These are phyloP conservation scores for Anthracocystis panici-leucophaei DNA, from an alignment of 1,284 basidiomycete genomes.

Conservation along the genomic window DNA sequence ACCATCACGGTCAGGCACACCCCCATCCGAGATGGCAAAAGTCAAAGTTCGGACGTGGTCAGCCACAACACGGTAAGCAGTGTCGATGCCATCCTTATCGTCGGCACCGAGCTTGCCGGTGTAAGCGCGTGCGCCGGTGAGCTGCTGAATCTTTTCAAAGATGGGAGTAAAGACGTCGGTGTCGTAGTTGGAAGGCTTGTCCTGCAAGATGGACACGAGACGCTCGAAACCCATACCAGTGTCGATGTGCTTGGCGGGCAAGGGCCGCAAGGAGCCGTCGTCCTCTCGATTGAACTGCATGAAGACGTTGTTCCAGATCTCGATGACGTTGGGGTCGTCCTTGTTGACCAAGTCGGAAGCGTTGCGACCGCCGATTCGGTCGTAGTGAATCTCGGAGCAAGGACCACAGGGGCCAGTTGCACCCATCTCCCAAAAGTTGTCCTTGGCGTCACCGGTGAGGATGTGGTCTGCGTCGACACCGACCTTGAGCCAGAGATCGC, in stretches of 20 bases:
- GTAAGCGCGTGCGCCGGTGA: constrained; percentile 89
- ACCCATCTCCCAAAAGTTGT: constrained; percentile 99
- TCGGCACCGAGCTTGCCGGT: constrained; percentile 91
- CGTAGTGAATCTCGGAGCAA: constrained; percentile 96
- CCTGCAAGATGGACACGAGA: constrained; percentile 91
- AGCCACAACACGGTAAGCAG: constrained; percentile 95
- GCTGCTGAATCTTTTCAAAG: constrained; percentile 86
- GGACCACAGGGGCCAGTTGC: constrained; percentile 97
- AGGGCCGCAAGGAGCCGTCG: constrained; percentile 81
- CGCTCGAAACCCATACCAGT: constrained; percentile 99
- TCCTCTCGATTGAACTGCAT: constrained; percentile 98
- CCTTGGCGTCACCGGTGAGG: constrained; percentile 92
- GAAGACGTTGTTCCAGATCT: constrained; percentile 99
- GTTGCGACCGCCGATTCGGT: constrained; percentile 93
- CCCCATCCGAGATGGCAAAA: constrained; percentile 95
- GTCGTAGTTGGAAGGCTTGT: constrained; percentile 95
- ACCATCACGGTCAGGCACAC: constrained; percentile 94
- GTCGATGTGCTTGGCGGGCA: constrained; percentile 95
- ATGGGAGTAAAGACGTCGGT: constrained; percentile 94
- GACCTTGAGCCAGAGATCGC: constrained; percentile 85
- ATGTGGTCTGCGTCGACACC: constrained; percentile 91
- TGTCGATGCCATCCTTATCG: constrained; percentile 93
- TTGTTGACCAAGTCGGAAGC: constrained; percentile 91
- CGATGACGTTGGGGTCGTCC: constrained; percentile 94
- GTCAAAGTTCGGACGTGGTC: constrained; percentile 96